Evolutionary conservation across 2,329 filamentous ascomycete genomes (phyloP).

Genomic region (Exserohilum turcica): DNA sequence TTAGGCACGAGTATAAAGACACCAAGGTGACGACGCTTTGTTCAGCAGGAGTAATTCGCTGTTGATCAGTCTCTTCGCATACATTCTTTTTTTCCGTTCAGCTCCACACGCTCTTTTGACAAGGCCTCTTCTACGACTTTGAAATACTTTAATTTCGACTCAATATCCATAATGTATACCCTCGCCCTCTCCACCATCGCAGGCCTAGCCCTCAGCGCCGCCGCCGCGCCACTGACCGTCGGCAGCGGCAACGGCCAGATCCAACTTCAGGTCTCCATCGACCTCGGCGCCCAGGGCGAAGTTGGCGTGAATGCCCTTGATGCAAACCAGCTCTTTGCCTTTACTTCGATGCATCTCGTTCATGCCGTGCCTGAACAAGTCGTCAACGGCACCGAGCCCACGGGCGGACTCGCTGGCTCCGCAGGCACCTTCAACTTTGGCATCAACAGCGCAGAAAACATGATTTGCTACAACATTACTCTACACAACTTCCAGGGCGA

Average conservation of each 20-base stretch:
- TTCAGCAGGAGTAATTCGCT: constrained; percentile 23
- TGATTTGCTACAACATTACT: constrained; percentile 58
- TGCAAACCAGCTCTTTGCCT: constrained; percentile 39
- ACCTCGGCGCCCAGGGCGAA: constrained; percentile 17
- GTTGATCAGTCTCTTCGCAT: constrained; percentile 34
- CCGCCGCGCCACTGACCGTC: constrained; percentile 17
- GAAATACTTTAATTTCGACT: not conserved
- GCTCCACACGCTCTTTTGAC: constrained; percentile 9
- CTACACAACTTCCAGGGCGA: constrained; percentile 57
- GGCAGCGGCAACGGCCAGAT: constrained; percentile 21
- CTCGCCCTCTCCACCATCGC: constrained; percentile 13
- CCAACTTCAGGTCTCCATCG: constrained; percentile 25
- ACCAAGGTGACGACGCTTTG: not conserved
- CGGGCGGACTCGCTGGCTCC: constrained; percentile 53
- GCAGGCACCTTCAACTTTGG: constrained; percentile 58
- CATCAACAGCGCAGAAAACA: constrained; percentile 54
- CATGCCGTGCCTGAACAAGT: constrained; percentile 58
- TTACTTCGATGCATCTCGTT: constrained; percentile 58
- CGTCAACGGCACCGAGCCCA: constrained; percentile 52
- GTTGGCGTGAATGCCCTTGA: constrained; percentile 8
- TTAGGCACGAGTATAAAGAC: constrained; percentile 5
- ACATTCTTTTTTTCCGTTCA: constrained; percentile 20
- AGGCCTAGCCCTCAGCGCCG: constrained; percentile 16
- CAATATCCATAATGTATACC: constrained; percentile 27
- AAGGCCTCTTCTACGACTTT: not conserved